These are phyloP conservation scores for Colletotrichum aenigma DNA, from an alignment of 2,329 filamentous ascomycete genomes.

Conservation along the genomic window DNA sequence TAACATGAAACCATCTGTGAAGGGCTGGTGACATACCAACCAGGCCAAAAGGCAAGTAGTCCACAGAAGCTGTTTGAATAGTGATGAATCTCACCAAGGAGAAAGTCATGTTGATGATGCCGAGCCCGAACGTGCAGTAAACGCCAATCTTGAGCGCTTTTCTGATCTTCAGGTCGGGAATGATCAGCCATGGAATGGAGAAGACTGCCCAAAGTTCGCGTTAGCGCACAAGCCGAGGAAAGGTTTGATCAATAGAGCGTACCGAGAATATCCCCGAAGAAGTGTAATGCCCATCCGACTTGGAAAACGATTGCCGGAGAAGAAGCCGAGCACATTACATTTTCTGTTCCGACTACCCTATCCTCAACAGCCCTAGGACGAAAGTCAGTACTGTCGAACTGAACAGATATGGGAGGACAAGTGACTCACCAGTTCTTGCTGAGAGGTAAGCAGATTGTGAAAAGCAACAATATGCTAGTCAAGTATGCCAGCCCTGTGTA, in stretches of 20 bases:
- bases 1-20: not conserved
- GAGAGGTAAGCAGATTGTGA: slow-evolving; percentile 4
- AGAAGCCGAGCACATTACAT: slow-evolving; percentile 11
- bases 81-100: slow-evolving; percentile 15
- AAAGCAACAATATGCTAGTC: slow-evolving; percentile 8
- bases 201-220: not conserved
- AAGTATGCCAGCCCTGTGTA: slow-evolving; percentile 7
- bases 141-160: slow-evolving; percentile 3
- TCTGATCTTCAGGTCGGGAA: slow-evolving; percentile 11
- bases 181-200: not conserved
- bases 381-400: not conserved
- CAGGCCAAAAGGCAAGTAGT: slow-evolving; percentile 4
- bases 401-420: not conserved
- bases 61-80: slow-evolving; percentile 1
- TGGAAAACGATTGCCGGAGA: slow-evolving; percentile 2
- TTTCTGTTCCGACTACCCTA: not conserved
- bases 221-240: not conserved
- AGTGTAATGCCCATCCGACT: slow-evolving; percentile 15
- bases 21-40: not conserved
- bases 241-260: not conserved
- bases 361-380: not conserved
- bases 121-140: slow-evolving; percentile 12
- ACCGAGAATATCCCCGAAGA: slow-evolving; percentile 9
- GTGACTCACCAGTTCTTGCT: slow-evolving; percentile 2
- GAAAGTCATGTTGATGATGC: slow-evolving; percentile 17